Base-by-base conservation (phyloP, 139 green algal species). In the Ettlia oleoabundans region DNA sequence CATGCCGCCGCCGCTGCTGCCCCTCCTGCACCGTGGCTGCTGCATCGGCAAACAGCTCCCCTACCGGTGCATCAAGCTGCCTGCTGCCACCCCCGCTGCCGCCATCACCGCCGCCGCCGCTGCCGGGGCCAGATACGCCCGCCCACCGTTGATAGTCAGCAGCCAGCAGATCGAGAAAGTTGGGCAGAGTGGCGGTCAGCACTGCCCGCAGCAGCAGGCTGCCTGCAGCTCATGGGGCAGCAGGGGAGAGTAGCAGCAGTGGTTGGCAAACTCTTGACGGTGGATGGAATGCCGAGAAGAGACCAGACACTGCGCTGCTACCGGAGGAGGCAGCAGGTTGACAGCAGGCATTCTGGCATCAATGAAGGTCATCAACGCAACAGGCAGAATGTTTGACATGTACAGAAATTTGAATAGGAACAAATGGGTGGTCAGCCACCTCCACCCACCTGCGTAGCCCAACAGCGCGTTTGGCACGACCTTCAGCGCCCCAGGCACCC, bases 391-490 rank as follows among this genome's bases (percentile, higher is more conserved):
- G n/a, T n/a, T n/a, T n/a, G n/a, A n/a, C n/a, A n/a, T n/a, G n/a
- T n/a, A n/a, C n/a, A n/a, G n/a, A n/a, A n/a, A n/a, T n/a, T n/a
- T n/a, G n/a, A n/a, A n/a, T n/a, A n/a, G n/a, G n/a, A n/a, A n/a
- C n/a, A n/a, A n/a, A 18, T 30, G 21, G 21, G 10, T 13, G 10
- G 61, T 67, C 64, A 40, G 22, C 64, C 9, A 15, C 64, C 7
- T 42, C 35, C 42, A 55, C 42, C n/a, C 52, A 81, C 84, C 84
- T 58, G 78, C 78, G 19, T 85, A 85, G 8, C 84, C 84, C 35
- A 88, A 69, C 42, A 88, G 65, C 13, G 77, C 63, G 33, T 85
- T 88, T 18, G 84, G 84, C 37, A 88, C 69, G 26, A 88, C 78
- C n/a, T 38, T 38, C 6, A 85, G 47, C 21, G 78, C 38, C 18